phyloP scores from a whole-genome alignment of 495 filamentous ascomycete genomes.

The Daldinia bambusicola region DNA sequence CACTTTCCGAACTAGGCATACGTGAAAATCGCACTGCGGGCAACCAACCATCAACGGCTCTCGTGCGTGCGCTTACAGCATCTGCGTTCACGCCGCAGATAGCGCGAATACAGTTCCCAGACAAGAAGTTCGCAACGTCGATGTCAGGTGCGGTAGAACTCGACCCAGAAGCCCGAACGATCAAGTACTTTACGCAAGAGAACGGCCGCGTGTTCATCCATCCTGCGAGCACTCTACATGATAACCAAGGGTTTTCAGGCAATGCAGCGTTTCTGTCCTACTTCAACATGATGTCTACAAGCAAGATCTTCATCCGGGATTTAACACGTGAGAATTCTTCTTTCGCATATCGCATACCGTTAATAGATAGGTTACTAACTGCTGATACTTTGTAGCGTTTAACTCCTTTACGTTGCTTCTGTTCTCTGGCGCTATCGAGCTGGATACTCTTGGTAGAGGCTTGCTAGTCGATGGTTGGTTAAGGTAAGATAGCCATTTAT shows the following conservation, averaged over 20 bases:
- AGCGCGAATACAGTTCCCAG: constrained; percentile 88
- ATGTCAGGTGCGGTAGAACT: constrained; percentile 88
- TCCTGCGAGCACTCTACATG: constrained; percentile 86
- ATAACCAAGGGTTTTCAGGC: constrained; percentile 75
- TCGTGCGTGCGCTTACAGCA: constrained; percentile 89
- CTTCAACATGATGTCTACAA: constrained; percentile 89
- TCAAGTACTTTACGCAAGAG: constrained; percentile 90
- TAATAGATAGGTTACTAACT: constrained; percentile 6
- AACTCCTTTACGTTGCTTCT: constrained; percentile 89
- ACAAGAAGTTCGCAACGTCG: constrained; percentile 90
- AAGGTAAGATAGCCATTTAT: constrained; percentile 49
- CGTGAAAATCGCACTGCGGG: constrained; percentile 62
- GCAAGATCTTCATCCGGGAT: constrained; percentile 88
- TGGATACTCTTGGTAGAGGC: constrained; percentile 89
- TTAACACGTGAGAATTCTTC: constrained; percentile 75
- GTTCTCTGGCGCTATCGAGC: constrained; percentile 83
- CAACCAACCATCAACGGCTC: constrained; percentile 61
- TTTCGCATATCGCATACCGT: constrained; percentile 1
- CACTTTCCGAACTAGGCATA: constrained; percentile 87
- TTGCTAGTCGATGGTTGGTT: constrained; percentile 95
- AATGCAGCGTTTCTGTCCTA: constrained; percentile 79
- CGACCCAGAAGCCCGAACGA: constrained; percentile 89
- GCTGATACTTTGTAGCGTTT: constrained; percentile 68
- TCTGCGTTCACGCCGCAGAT: constrained; percentile 91
- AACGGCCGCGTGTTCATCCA: constrained; percentile 92